phyloP scores from a whole-genome alignment of 2,329 filamentous ascomycete species.

The Fusarium hainanense region DNA sequence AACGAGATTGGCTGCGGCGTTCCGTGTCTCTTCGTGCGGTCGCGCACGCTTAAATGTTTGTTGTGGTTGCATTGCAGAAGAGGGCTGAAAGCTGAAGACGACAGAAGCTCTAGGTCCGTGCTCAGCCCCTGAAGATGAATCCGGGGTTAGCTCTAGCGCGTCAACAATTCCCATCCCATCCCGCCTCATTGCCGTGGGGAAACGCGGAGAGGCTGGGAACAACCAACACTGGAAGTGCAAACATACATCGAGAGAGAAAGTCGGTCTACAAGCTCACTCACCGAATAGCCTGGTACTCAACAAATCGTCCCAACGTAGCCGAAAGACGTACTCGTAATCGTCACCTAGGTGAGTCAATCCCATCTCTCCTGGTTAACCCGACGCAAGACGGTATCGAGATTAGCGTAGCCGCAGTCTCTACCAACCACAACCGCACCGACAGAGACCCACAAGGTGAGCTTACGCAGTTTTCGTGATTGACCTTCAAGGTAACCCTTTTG shows the following conservation, averaged over 20 bases:
- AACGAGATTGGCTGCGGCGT: not conserved
- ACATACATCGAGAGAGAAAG: not conserved
- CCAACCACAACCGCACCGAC: conserved; percentile 25
- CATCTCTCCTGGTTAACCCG: conserved; percentile 26
- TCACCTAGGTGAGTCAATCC: conserved; percentile 37
- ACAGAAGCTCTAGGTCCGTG: conserved; percentile 11
- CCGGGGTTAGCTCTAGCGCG: conserved; percentile 35
- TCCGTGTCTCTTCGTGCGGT: not conserved
- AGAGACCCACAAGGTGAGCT: conserved; percentile 27
- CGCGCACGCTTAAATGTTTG: not conserved
- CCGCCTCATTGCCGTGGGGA: conserved; percentile 10
- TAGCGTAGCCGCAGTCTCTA: conserved; percentile 25
- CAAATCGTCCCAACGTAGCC: conserved; percentile 32
- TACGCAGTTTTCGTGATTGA: conserved; percentile 30
- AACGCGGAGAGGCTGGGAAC: conserved; percentile 7
- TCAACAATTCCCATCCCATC: conserved; percentile 25
- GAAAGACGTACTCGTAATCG: conserved; percentile 19
- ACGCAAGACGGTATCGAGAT: conserved; percentile 25
- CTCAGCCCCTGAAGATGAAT: conserved; percentile 32
- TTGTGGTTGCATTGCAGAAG: not conserved
- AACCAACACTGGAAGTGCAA: no score
- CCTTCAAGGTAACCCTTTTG: conserved; percentile 18
- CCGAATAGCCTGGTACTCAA: conserved; percentile 3
- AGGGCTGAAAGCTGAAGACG: conserved; percentile 1
- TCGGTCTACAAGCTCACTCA: not conserved